These are phyloP conservation scores for Isabelozyma pseudorhagii DNA, from an alignment of 805 yeast species.

Conservation along the genomic window DNA sequence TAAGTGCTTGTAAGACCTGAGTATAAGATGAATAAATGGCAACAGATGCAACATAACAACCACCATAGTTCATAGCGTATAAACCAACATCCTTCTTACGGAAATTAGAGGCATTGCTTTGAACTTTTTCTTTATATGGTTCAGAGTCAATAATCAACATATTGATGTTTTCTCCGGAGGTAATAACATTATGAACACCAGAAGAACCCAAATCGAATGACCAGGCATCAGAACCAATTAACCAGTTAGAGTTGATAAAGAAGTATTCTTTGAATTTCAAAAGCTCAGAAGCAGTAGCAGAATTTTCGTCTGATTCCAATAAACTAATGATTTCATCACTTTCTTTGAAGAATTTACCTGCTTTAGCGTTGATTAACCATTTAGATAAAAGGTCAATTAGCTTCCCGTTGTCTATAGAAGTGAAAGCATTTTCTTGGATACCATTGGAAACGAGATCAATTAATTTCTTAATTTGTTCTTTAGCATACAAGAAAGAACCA, in stretches of 20 bases:
- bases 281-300: slow-evolving; percentile 43
- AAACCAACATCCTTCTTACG: slow-evolving; percentile 91
- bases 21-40: slow-evolving; percentile 93
- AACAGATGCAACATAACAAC: slow-evolving; percentile 88
- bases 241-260: slow-evolving; percentile 61
- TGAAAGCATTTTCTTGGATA: slow-evolving; percentile 42
- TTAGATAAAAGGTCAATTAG: slow-evolving; percentile 58
- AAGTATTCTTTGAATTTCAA: slow-evolving; percentile 47
- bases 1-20: slow-evolving; percentile 81
- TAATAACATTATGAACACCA: slow-evolving; percentile 81
- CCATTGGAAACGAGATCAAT: slow-evolving; percentile 44
- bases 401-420: slow-evolving; percentile 41
- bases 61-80: slow-evolving; percentile 91
- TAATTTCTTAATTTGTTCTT: slow-evolving; percentile 49
- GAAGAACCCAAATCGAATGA: slow-evolving; percentile 88
- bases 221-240: slow-evolving; percentile 95
- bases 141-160: slow-evolving; percentile 85
- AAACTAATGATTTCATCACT: slow-evolving; percentile 33
- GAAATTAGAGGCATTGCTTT: slow-evolving; percentile 29
- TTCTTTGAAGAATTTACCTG: slow-evolving; percentile 18
- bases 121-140: slow-evolving; percentile 47
- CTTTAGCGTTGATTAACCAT: slow-evolving; percentile 61
- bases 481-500: slow-evolving; percentile 64
- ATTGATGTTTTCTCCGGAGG: slow-evolving; percentile 75
- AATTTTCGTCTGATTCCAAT: slow-evolving; percentile 33